Conservation (phyloP, 306 rosid species). For the Biancaea sappan region DNA sequence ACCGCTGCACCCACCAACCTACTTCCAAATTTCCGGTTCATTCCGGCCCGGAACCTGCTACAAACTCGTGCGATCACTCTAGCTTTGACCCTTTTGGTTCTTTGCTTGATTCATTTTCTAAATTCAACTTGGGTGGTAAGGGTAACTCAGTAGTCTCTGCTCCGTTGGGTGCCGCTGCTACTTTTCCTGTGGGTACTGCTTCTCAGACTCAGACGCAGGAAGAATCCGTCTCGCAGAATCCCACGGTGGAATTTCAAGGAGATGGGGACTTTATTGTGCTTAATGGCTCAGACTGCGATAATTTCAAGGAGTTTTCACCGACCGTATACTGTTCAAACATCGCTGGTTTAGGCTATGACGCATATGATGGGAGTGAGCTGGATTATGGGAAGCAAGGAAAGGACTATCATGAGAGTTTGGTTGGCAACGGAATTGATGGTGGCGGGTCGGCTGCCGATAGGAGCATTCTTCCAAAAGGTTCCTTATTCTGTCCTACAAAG, state of each 20-base stretch:
- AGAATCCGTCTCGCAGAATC: conserved; percentile 20
- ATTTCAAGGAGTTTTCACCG: neutral
- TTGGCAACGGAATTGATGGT: conserved; percentile 21
- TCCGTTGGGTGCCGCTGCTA: conserved; percentile 1
- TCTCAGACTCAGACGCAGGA: conserved; percentile 25
- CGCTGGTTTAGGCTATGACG: conserved; percentile 20
- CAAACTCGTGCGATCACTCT: conserved; percentile 9
- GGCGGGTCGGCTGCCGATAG: conserved; percentile 31
- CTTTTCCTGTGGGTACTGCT: conserved; percentile 15
- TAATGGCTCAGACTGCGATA: conserved; percentile 25
- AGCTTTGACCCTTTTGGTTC: conserved; percentile 45
- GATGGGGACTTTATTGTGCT: conserved; percentile 30
- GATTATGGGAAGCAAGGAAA: conserved; percentile 15
- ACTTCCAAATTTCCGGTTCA: conserved; percentile 18
- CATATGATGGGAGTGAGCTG: neutral
- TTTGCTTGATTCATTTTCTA: conserved; percentile 39
- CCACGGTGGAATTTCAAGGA: conserved; percentile 36
- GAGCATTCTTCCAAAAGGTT: conserved; percentile 45
- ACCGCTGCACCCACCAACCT: conserved; percentile 36
- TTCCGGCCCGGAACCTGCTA: conserved; percentile 14
- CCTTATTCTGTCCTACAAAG: neutral
- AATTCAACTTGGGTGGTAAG: conserved; percentile 35
- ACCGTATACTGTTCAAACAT: conserved; percentile 29
- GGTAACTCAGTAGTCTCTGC: conserved; percentile 5
- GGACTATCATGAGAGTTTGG: conserved; percentile 27